Evolutionary conservation across 179 eudicot genomes (phyloP), one percentile per base, ranked within the genome.

Genomic region (Silene coronaria): DNA sequence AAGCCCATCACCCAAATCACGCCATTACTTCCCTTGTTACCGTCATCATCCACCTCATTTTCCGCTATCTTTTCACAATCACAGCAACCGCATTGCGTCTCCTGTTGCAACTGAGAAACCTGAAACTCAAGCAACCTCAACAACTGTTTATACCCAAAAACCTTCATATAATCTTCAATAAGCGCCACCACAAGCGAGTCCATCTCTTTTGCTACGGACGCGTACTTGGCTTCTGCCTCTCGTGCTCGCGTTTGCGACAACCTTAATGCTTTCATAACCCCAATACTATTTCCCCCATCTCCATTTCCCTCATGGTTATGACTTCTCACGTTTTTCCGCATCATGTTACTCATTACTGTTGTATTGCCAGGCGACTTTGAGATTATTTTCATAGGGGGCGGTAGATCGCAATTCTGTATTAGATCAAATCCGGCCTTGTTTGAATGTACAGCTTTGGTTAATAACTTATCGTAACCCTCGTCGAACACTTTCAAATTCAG

Each of bases 201-300:
- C 62, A 55, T 86, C 48, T 90, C 94, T 62, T 81, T 78, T 0
- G 7, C 53, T 14, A 88, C 45, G 0, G 53, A 64, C 0, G 71
- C 78, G 27, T 51, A 74, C 61, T 77, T 87, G 21, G 77, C 84
- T 78, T 88, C 95, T 1, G 95, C 91, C 69, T 90, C 91, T 70
- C 91, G 82, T 0, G 95, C 91, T 60, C 90, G 85, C 4, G 91
- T 90, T 71, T 90, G 95, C 1, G 91, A 90, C 76, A 85, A 45
- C 53, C 88, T 55, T 36, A 90, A 26, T 2, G 91, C 95, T 78
- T 83, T 90, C 73, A 87, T 70, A 32, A 90, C 67, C 71, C 85
- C 86, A 79, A 84, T 8, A 76, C 81, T 80, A 26, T 68, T 85
- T 30, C 75, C 73, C 24, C 78, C 83, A 5, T 65, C 72, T 0